Evolutionary conservation across 441 rosid species (phyloP), one percentile per base, ranked within the genome.

Genomic region (Biscutella laevigata): DNA sequence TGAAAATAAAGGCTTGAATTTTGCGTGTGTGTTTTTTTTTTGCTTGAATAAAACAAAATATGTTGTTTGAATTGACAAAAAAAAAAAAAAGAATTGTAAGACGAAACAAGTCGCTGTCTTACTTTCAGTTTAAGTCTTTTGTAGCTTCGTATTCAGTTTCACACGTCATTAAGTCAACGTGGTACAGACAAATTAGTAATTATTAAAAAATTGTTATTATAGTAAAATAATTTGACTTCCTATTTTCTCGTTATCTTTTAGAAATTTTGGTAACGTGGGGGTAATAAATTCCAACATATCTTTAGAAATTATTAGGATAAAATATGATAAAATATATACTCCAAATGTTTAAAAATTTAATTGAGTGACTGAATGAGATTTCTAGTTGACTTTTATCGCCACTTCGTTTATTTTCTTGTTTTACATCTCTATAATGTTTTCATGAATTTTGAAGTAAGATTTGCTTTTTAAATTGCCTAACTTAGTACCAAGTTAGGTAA

Each of bases 91-190:
- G n/a, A n/a, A n/a, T n/a, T n/a, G n/a, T n/a, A 45, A 62, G 49
- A 45, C 54, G 44, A 53, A 53, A 28, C n/a, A 20, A 25, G 30
- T 27, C 17, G 61, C 22, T 53, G 48, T 45, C 47, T 26, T 26
- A 44, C 59, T 52, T 45, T 37, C 43, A 15, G n/a, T 7, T 16
- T 5, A 32, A 37, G 32, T 20, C 4, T n/a, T 48, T 39, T 36
- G 17, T 5, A 19, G 19, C 30, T 12, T 0, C 48, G 57, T 37
- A 38, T 48, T 20, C 47, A 34, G 59, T 19, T 27, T 14, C 29
- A 54, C 6, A 62, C 7, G 56, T 54, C 27, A 45, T n/a, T 22
- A 29, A 54, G 48, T 62, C 61, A 38, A 62, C 55, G 13, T 45
- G 21, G 34, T 45, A 38, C 24, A 8, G 56, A 62, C 56, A 46